Percentiles rank a stretch among this genome's conserved stretches.
These are phyloP conservation scores for Fusarium sp. DNA, from an alignment of 2,329 filamentous ascomycete species.

Conservation along the genomic window DNA sequence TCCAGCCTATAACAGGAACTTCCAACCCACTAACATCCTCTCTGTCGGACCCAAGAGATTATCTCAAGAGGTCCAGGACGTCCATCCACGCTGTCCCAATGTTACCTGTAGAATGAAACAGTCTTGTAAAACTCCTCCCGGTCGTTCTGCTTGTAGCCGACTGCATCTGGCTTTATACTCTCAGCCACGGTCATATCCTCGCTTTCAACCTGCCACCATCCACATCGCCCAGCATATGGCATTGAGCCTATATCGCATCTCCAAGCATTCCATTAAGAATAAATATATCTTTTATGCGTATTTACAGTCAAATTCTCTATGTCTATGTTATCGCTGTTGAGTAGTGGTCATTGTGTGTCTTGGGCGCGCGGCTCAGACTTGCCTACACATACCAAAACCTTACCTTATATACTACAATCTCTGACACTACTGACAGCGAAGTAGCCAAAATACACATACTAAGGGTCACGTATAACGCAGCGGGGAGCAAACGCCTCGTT, in stretches of 20 bases:
- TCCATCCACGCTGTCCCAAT: neutral
- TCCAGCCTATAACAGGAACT: neutral
- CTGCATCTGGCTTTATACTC: neutral
- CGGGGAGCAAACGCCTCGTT: neutral
- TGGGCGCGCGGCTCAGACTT: neutral
- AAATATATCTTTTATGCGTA: neutral
- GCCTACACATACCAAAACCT: neutral
- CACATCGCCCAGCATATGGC: neutral
- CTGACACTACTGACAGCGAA: neutral
- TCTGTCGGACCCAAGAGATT: too few species aligned
- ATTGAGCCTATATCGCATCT: neutral
- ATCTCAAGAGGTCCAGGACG: neutral
- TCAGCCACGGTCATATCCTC: neutral
- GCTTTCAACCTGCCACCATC: neutral
- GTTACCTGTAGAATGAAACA: neutral
- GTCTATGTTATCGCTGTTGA: neutral
- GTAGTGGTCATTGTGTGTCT: neutral
- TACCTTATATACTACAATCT: neutral
- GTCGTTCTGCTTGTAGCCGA: fast-evolving
- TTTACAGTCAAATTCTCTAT: neutral
- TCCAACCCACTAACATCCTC: neutral
- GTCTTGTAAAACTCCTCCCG: neutral
- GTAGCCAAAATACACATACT: neutral
- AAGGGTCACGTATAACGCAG: neutral
- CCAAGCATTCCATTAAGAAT: too few species aligned